Percentiles rank a stretch among this genome's conserved stretches.
Evolutionary conservation across 352 stramenopile genomes (phyloP).

Genomic region (Pseudoperonospora humuli): DNA sequence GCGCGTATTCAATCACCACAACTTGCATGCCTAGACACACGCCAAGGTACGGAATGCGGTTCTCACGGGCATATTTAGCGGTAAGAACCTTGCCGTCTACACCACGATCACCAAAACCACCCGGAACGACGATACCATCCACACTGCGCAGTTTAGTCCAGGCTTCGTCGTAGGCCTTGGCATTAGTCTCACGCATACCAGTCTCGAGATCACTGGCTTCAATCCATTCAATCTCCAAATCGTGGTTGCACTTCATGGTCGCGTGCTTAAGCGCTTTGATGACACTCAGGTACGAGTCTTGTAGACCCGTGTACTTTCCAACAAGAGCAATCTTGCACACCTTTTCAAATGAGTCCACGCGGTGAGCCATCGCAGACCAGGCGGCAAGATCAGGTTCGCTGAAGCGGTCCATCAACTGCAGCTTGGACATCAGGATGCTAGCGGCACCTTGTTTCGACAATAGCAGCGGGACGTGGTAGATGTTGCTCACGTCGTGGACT

Average conservation of each 20-base stretch:
- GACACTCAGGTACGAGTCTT: conserved; percentile 98
- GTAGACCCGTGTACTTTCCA: conserved; percentile 98
- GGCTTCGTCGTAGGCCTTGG: conserved; percentile 66
- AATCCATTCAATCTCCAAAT: conserved; percentile 97
- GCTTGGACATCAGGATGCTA: conserved; percentile 89
- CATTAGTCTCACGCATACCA: conserved; percentile 61
- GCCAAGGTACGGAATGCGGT: conserved; percentile 95
- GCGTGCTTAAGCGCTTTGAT: conserved; percentile 96
- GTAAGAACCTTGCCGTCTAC: conserved; percentile 97
- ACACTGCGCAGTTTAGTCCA: conserved; percentile 91
- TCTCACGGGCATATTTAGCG: conserved; percentile 92
- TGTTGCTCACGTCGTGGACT: conserved; percentile 99
- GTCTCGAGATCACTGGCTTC: conserved; percentile 94
- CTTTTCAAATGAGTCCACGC: conserved; percentile 87
- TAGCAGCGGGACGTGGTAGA: conserved; percentile 99
- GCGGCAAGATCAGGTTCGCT: conserved; percentile 63
- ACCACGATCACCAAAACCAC: conserved; percentile 97
- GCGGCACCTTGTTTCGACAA: conserved; percentile 93
- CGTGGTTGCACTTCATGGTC: conserved; percentile 89
- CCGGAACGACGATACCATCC: conserved; percentile 95
- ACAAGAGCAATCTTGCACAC: conserved; percentile 96
- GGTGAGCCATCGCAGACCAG: conserved; percentile 90
- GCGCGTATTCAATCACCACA: conserved; percentile 95
- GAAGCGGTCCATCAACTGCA: conserved; percentile 89
- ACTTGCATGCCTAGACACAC: conserved; percentile 97